Evolutionary conservation across 352 stramenopile species (phyloP), one percentile per base, ranked within the genome.

Genomic region (Phytophthora fragariae): DNA sequence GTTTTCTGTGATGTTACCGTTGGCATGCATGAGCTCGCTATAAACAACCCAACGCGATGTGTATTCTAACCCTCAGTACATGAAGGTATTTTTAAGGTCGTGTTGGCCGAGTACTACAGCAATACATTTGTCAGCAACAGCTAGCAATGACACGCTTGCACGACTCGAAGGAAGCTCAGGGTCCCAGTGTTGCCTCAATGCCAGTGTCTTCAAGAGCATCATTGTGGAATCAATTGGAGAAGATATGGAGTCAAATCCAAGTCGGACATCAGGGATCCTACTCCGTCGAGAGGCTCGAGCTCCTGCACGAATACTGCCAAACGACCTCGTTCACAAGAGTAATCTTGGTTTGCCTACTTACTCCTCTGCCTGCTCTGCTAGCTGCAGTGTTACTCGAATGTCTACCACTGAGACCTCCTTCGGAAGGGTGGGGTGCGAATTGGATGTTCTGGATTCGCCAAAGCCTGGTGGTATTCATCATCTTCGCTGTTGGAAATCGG

Each of bases 231-330:
- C 31, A 31, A 5, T 3, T 39, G 7, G 59, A 57, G 11, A 57
- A 52, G 46, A 59, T 44, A 41, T 68, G 50, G 50, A 44, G 52
- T 19, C 14, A 46, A 19, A 19, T 31, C 33, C 62, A 68, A 27
- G 33, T 68, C 24, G 62, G 62, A 0, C 50, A 21, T 7, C 62
- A 61, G 31, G 50, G 62, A 44, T 55, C 37, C 37, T 44, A 44
- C 37, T 68, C 62, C 1, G 24, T 68, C n/a, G 62, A 68, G 50
- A 49, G 50, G 4, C 41, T 68, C 15, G 52, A 68, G 29, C 37
- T 49, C 7, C 8, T 68, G 12, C 21, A 62, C 11, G 33, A 55
- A 1, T 68, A 68, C 62, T 68, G 62, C 50, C 59, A 44, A 31
- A 68, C 56, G 6, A 68, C 62, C 0, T 68, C 50, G 1, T 10